A percentile compares a stretch with the other conserved stretches of the same genome.
Evolutionary conservation across 169 alveolate genomes (phyloP).

Genomic region (Plasmodium coatneyi): DNA sequence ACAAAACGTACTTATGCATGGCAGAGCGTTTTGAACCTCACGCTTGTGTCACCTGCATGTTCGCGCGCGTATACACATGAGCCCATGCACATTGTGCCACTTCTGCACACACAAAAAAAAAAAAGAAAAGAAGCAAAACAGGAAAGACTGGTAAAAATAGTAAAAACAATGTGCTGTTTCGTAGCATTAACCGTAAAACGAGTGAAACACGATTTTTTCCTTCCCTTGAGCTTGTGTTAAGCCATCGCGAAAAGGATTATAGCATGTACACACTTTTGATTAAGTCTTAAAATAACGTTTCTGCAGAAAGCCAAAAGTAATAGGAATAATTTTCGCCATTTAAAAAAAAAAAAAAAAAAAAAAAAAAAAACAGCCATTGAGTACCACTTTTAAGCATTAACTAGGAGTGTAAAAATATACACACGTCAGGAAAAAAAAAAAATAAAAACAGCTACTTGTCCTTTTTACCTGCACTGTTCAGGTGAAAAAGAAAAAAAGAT

Average conservation of each 20-base stretch:
- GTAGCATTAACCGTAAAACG: background rate
- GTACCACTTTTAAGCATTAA: slow-evolving; percentile 3
- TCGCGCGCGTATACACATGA: background rate
- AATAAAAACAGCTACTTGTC: background rate
- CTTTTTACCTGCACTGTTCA: background rate
- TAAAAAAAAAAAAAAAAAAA: slow-evolving; percentile 6
- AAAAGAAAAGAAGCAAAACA: background rate
- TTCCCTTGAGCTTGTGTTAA: slow-evolving; percentile 6
- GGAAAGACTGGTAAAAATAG: background rate
- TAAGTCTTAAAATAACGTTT: slow-evolving; percentile 1
- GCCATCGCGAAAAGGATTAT: background rate
- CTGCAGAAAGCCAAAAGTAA: background rate
- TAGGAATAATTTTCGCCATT: background rate
- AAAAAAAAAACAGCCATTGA: background rate
- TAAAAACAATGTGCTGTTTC: background rate
- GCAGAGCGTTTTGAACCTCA: background rate
- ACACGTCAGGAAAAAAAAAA: slow-evolving; percentile 43
- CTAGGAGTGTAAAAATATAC: slow-evolving; percentile 8
- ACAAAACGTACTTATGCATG: background rate
- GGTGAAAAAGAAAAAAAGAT: slow-evolving; percentile 17
- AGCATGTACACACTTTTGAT: background rate
- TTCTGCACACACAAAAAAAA: background rate
- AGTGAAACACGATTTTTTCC: slow-evolving; percentile 2
- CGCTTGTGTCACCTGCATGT: background rate
- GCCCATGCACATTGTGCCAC: slow-evolving; percentile 1